Evolutionary conservation across 805 yeast genomes (phyloP).

Genomic region (Priceomyces medius): DNA sequence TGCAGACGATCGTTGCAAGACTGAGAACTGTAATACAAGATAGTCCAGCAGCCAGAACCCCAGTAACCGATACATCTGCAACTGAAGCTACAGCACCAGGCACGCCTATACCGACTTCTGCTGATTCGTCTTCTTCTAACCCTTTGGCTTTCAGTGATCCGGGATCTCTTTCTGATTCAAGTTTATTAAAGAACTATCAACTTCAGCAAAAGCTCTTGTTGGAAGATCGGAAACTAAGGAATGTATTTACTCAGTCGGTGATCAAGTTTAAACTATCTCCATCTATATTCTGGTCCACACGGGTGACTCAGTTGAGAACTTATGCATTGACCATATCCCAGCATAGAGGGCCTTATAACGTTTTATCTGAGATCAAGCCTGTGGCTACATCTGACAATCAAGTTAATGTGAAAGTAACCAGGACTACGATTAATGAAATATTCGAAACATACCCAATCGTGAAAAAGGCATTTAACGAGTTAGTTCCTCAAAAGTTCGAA

Average conservation of each 20-base stretch:
- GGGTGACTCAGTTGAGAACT: slow-evolving; percentile 77
- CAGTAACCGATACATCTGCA: slow-evolving; percentile 5
- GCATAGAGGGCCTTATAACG: slow-evolving; percentile 90
- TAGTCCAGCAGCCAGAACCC: slow-evolving; percentile 17
- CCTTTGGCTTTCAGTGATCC: slow-evolving; percentile 22
- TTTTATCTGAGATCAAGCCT: slow-evolving; percentile 88
- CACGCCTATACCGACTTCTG: slow-evolving; percentile 7
- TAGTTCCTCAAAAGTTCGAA: slow-evolving; percentile 74
- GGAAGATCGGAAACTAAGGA: slow-evolving; percentile 66
- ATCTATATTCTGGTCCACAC: slow-evolving; percentile 81
- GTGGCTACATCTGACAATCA: slow-evolving; percentile 91
- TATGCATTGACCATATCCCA: slow-evolving; percentile 83
- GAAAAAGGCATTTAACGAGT: slow-evolving; percentile 82
- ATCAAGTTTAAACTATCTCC: slow-evolving; percentile 74
- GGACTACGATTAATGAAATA: slow-evolving; percentile 86
- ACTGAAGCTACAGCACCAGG: slow-evolving; percentile 8
- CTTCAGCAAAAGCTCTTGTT: slow-evolving; percentile 76
- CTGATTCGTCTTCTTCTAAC: slow-evolving; percentile 8
- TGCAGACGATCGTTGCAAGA: slow-evolving; percentile 69
- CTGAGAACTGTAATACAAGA: slow-evolving; percentile 54
- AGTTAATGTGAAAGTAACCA: slow-evolving; percentile 86
- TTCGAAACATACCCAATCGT: slow-evolving; percentile 93
- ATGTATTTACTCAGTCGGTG: slow-evolving; percentile 84
- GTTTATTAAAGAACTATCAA: slow-evolving; percentile 65
- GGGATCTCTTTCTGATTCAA: slow-evolving; percentile 36